Conservation (phyloP, 2,329 filamentous ascomycete species). For the Colletotrichum acutatum region DNA sequence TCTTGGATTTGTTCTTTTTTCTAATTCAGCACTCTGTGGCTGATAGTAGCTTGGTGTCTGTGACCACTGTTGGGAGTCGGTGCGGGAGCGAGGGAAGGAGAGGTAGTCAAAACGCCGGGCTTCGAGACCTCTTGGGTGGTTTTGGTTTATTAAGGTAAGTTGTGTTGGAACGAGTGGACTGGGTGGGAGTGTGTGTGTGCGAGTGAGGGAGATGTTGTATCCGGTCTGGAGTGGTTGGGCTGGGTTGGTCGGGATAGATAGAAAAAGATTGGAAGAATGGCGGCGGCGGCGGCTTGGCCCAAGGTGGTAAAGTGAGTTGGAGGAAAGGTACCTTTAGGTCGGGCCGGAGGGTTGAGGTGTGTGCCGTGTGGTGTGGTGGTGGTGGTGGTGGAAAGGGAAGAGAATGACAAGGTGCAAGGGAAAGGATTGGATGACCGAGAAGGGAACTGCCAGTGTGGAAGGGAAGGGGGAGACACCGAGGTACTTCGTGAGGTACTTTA, state of each 20-base stretch:
- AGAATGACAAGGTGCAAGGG: background rate
- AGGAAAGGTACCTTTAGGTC: background rate
- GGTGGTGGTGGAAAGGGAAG: background rate
- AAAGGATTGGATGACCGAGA: background rate
- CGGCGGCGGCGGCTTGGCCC: background rate
- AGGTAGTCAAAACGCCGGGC: slow-evolving; percentile 29
- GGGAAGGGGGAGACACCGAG: background rate
- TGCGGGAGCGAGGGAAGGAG: slow-evolving; percentile 22
- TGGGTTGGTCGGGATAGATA: background rate
- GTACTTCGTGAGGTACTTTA: background rate
- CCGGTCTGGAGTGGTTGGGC: background rate
- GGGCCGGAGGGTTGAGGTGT: background rate
- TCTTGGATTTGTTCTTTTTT: slow-evolving; percentile 1
- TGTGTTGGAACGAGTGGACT: background rate
- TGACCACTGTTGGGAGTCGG: slow-evolving; percentile 7
- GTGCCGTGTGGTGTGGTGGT: background rate
- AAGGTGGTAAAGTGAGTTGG: background rate
- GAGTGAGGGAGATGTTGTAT: background rate
- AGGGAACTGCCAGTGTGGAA: background rate
- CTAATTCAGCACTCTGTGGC: background rate
- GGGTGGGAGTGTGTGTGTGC: background rate
- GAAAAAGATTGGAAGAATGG: background rate
- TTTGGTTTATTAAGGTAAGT: slow-evolving; percentile 13
- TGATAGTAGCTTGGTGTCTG: slow-evolving; percentile 1
- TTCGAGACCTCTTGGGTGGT: slow-evolving; percentile 15